Evolutionary conservation across 139 green algal species (phyloP), one percentile per base, ranked within the genome.

Genomic region (Volvox reticuliferus): DNA sequence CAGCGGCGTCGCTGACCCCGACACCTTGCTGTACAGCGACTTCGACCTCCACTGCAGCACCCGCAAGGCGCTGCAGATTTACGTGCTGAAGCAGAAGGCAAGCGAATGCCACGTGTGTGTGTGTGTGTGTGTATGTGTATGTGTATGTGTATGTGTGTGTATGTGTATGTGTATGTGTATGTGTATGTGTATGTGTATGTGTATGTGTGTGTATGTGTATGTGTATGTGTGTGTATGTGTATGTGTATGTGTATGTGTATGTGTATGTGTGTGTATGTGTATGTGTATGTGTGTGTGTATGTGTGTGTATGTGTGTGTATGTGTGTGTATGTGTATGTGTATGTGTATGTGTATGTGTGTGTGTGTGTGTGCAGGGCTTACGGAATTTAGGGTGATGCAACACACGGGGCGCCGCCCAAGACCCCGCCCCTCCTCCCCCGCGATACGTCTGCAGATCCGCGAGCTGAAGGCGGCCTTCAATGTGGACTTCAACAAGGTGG

Each of bases 381-480:
- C n/a, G n/a, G n/a, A n/a, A n/a, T n/a, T n/a, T n/a, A n/a, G n/a
- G n/a, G n/a, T n/a, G n/a, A n/a, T n/a, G 20, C 65, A 22, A 22
- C 65, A 80, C 24, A 62, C 75, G 33, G 65, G 63, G 63, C 50
- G 75, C 33, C 19, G n/a, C n/a, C n/a, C n/a, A n/a, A n/a, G n/a
- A n/a, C 71, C 22, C 17, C 24, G 36, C 62, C 30, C 32, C 73
- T 21, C 63, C n/a, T 9, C 36, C 32, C 37, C 26, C 24, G 0
- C 68, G 21, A 1, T 37, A n/a, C 37, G 44, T n/a, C 21, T 24
- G 0, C 80, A 91, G 87, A 86, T 89, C 30, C 82, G 76, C 1
- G 82, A 93, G 26, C 33, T 91, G 1, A 91, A 91, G 82, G 36
- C 36, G 6, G 30, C 36, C 65, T 94, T 93, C 92, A 94, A 94